These are phyloP conservation scores for Deinandra increscens DNA, from an alignment of 129 eudicot species.

Conservation along the genomic window DNA sequence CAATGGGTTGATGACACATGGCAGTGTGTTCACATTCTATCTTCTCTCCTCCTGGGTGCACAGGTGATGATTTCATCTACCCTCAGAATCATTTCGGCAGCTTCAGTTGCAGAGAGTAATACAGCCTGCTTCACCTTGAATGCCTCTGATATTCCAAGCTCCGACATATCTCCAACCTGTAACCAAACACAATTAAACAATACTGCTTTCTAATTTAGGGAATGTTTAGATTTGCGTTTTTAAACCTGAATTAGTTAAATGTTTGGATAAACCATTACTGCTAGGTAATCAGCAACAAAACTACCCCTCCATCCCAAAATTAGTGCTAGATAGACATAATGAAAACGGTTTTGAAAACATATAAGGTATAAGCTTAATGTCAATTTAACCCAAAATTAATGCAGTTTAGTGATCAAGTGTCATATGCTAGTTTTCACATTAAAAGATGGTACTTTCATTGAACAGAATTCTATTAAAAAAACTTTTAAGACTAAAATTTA, in stretches of 20 bases:
- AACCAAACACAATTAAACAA: background rate
- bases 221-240: too few relatives aligned
- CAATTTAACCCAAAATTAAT: too few relatives aligned
- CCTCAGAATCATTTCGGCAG: slow-evolving; percentile 75
- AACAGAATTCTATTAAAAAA: background rate
- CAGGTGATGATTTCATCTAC: slow-evolving; percentile 86
- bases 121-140: slow-evolving; percentile 90
- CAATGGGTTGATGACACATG: slow-evolving; percentile 8
- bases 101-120: slow-evolving; percentile 78
- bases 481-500: background rate
- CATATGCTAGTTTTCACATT: background rate
- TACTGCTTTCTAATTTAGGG: too few relatives aligned
- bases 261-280: too few relatives aligned
- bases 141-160: slow-evolving; percentile 79
- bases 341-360: too few relatives aligned
- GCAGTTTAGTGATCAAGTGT: too few relatives aligned
- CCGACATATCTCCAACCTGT: slow-evolving; percentile 90
- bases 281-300: too few relatives aligned
- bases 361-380: too few relatives aligned
- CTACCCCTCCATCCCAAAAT: too few relatives aligned
- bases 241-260: too few relatives aligned
- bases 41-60: slow-evolving; percentile 82
- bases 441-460: background rate
- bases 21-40: slow-evolving; percentile 50
- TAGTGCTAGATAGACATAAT: too few relatives aligned